Evolutionary conservation across 1,139 yeast species (phyloP).

Genomic region (Protomyces inundatus): DNA sequence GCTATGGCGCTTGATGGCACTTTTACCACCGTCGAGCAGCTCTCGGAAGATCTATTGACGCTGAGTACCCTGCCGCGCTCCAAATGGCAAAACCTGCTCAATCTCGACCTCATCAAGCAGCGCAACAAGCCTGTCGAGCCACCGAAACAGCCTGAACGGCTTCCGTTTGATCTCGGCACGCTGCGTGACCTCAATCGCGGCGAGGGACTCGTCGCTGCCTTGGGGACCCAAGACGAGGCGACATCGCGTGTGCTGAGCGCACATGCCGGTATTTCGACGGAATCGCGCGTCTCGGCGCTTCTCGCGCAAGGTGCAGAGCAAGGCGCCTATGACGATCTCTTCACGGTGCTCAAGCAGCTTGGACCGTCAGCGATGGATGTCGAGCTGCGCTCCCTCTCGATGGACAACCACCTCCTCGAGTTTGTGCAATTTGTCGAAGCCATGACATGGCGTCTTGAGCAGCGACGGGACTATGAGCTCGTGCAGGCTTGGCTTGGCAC

Average conservation of each 20-base stretch:
- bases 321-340: constrained; percentile 46
- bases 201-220: constrained; percentile 21
- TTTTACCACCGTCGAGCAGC: constrained; percentile 61
- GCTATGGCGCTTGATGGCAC: constrained; percentile 36
- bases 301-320: constrained; percentile 51
- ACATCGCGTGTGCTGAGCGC: constrained; percentile 4
- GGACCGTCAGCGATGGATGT: constrained; percentile 78
- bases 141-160: constrained; percentile 75
- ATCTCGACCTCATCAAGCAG: constrained; percentile 72
- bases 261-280: not conserved
- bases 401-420: constrained; percentile 60
- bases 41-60: constrained; percentile 60
- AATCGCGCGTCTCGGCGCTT: constrained; percentile 63
- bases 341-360: constrained; percentile 53
- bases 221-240: not conserved
- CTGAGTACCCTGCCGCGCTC: constrained; percentile 71
- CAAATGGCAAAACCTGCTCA: constrained; percentile 70
- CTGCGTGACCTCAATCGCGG: constrained; percentile 27
- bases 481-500: constrained; percentile 73
- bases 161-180: constrained; percentile 65
- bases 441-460: constrained; percentile 52
- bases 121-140: constrained; percentile 89
- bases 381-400: constrained; percentile 73
- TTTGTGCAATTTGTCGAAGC: constrained; percentile 61
- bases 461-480: constrained; percentile 63